phyloP scores from a whole-genome alignment of 2,329 filamentous ascomycete species.

The Metarhizium robertsii region DNA sequence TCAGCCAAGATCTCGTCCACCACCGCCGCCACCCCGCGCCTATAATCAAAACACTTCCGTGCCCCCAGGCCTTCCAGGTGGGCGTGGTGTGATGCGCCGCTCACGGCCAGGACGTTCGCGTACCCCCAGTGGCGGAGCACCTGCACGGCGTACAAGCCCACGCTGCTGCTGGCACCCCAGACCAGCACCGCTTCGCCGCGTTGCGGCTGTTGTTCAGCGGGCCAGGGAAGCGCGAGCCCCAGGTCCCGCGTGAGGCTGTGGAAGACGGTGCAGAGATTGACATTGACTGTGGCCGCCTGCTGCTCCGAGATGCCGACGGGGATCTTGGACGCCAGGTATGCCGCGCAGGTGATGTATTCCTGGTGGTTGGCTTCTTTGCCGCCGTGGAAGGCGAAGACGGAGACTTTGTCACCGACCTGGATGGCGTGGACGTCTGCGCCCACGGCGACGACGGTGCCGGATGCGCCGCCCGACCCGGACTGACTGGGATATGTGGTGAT shows the following conservation, averaged over 20 bases:
- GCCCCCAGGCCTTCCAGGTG: conserved; percentile 35
- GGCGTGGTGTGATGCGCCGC: conserved; percentile 28
- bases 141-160: too few species aligned
- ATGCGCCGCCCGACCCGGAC: conserved; percentile 17
- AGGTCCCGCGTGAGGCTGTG: conserved; percentile 42
- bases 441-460: conserved; percentile 42
- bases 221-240: conserved; percentile 46
- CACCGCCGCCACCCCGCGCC: conserved; percentile 13
- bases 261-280: conserved; percentile 51
- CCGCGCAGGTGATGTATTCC: too few species aligned
- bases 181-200: too few species aligned
- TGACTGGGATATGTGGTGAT: too few species aligned
- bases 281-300: conserved; percentile 43
- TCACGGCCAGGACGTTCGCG: too few species aligned
- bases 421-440: conserved; percentile 34
- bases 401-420: conserved; percentile 44
- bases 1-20: conserved; percentile 26
- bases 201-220: conserved; percentile 32
- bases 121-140: too few species aligned
- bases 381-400: conserved; percentile 41
- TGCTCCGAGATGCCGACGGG: conserved; percentile 28
- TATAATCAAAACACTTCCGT: conserved; percentile 37
- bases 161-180: too few species aligned
- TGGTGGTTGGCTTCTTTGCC: conserved; percentile 34
- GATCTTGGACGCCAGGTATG: too few species aligned